phyloP scores from a whole-genome alignment of 129 eudicot species.

The Calendula officinalis region DNA sequence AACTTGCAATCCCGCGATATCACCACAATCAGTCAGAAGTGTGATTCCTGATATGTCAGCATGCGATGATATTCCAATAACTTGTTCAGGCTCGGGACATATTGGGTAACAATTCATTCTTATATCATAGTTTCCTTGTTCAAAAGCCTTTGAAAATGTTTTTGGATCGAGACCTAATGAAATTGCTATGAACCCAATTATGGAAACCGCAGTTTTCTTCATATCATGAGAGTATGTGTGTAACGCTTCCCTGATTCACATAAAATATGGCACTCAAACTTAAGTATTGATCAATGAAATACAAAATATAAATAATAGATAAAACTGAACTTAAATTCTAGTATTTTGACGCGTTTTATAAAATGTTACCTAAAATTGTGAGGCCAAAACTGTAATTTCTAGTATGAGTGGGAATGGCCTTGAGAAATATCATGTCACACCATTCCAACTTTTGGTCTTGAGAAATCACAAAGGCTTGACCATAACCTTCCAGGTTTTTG shows the following conservation, averaged over 20 bases:
- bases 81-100: constrained; percentile 41
- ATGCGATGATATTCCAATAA: constrained; percentile 43
- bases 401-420: constrained; percentile 31
- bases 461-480: constrained; percentile 44
- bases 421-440: constrained; percentile 44
- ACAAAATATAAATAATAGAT: no score
- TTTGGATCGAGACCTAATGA: constrained; percentile 31
- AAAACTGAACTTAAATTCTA: not conserved
- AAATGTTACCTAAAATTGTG: constrained; percentile 26
- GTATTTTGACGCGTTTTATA: not conserved
- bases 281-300: not conserved
- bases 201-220: constrained; percentile 31
- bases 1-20: constrained; percentile 41
- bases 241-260: constrained; percentile 35
- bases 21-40: constrained; percentile 40
- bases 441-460: constrained; percentile 46
- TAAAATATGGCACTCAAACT: constrained; percentile 4
- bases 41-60: constrained; percentile 39
- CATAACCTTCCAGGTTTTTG: constrained; percentile 44
- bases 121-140: constrained; percentile 40
- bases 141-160: constrained; percentile 27
- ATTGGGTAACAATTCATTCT: constrained; percentile 45
- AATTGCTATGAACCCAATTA: constrained; percentile 38
- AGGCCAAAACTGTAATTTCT: constrained; percentile 40
- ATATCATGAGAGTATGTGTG: constrained; percentile 26